Evolutionary conservation across 2,329 filamentous ascomycete genomes (phyloP), one percentile per base, ranked within the genome.

Genomic region (Malbranchea cinnamomea): DNA sequence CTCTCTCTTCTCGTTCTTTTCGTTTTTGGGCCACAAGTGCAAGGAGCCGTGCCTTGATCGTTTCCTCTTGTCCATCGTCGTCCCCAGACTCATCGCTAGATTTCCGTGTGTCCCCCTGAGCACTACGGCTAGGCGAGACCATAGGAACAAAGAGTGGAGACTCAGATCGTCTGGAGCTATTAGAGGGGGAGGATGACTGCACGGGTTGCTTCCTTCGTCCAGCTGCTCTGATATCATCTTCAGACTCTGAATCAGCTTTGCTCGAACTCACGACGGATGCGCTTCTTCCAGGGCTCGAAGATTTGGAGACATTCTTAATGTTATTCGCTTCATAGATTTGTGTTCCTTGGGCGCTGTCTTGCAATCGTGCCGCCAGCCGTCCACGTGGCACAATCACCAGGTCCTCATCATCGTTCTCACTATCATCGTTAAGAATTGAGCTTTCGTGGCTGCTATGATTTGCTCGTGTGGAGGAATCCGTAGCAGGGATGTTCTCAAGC

Each of bases 1-100:
- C 77, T 30, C 65, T 71, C 3, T 70, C 76, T 20, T 74, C 57
- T 5, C 77, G 68, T 47, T 89, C 77, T 37, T 74, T 67, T 28
- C 74, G 70, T 46, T 87, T 89, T 43, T 72, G 69, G 26, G 73
- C 72, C 7, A 89, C 68, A 0, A 91, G 67, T 5, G 76, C 78
- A 37, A 73, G 62, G 44, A 92, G 75, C 4, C 76, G 71, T 23
- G 68, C 61, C 28, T 71, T 67, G 36, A 65, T 33, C 25, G 47
- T 44, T 9, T 36, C 40, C 2, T 37, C 28, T 0, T 37, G 28
- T 12, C 47, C 40, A 7, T 49, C 37, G n/a, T 42, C 45, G 24
- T 49, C 40, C 3, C 45, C 43, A 2, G 42, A 47, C 15, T 44
- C 38, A 24, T 19, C 31, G 17, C 31, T 28, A 14, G 32, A 13